Base-by-base conservation (phyloP, 257 asterid species). In the Penstemon newberryi region DNA sequence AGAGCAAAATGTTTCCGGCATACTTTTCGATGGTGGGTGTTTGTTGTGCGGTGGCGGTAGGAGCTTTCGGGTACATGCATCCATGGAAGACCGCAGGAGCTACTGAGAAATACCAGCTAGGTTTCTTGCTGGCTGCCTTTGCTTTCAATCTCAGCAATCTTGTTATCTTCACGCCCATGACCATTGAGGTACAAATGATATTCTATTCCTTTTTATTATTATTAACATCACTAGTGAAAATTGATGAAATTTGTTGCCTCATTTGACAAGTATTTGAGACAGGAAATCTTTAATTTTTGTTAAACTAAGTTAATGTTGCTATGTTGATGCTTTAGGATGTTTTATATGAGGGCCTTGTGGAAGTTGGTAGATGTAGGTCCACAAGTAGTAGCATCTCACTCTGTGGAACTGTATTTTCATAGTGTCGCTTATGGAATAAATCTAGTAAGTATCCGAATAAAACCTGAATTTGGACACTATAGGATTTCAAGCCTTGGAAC, bases 1-100 rank as follows among this genome's bases (percentile, higher is more conserved):
- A 90, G 76, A 80, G 96, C 84, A 94, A 94, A 88, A 94, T 94
- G 99, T 94, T 94, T 76, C 99, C 99, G 42, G 99, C 98, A 2
- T 94, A 91, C 81, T 94, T 94, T 61, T 80, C 96, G 46, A 72
- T 94, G 96, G 99, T 91, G 59, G 98, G 99, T 11, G 94, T 89
- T 11, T 94, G 99, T 73, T 89, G 96, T 73, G 98, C 96, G 39
- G 91, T 87, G 43, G 82, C 92, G 0, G 88, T 79, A 33, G 98
- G 93, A 69, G 72, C 86, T 36, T 94, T 91, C 50, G 98, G 92
- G 5, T 94, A 89, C 83, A 70, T 94, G 82, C 98, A 94, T 75
- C 99, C 99, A 0, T 91, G 96, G 96, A 89, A 91, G 81, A 73
- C 87, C 10, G 79, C 97, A 4, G 82, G 89, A 37, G 40, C 84